A percentile compares a stretch with the other conserved stretches of the same genome.
These are phyloP conservation scores for Mimosa pudica DNA, from an alignment of 306 rosid species.

Conservation along the genomic window DNA sequence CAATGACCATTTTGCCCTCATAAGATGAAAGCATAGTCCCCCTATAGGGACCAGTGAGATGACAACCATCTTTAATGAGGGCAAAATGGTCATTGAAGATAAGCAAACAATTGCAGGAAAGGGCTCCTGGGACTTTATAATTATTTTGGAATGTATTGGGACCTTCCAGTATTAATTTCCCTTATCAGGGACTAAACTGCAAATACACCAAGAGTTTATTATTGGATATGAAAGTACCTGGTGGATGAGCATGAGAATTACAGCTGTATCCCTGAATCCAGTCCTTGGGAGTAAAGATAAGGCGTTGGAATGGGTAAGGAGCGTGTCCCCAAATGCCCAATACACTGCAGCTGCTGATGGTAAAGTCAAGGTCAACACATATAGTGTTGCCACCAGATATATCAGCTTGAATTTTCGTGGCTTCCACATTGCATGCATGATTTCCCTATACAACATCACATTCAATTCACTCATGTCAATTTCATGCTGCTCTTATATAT, in stretches of 20 bases:
- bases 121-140: too few relatives aligned
- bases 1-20: too few relatives aligned
- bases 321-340: constrained; percentile 95
- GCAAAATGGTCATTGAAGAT: too few relatives aligned
- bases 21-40: too few relatives aligned
- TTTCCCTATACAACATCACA: constrained; percentile 60
- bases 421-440: constrained; percentile 99
- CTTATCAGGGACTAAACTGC: too few relatives aligned
- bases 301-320: constrained; percentile 92
- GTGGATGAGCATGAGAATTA: constrained; percentile 95
- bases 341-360: constrained; percentile 95
- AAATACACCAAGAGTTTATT: too few relatives aligned
- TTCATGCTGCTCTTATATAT: not conserved
- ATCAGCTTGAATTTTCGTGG: constrained; percentile 94
- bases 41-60: too few relatives aligned
- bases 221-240: constrained; percentile 51
- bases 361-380: constrained; percentile 84
- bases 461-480: constrained; percentile 23
- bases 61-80: too few relatives aligned
- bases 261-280: constrained; percentile 77
- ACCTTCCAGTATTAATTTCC: too few relatives aligned
- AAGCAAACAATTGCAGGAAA: too few relatives aligned
- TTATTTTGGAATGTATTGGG: too few relatives aligned
- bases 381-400: constrained; percentile 86
- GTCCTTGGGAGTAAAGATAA: constrained; percentile 81